phyloP scores from a whole-genome alignment of 768 basidiomycete species.

The Pleurotus pulmonarius region DNA sequence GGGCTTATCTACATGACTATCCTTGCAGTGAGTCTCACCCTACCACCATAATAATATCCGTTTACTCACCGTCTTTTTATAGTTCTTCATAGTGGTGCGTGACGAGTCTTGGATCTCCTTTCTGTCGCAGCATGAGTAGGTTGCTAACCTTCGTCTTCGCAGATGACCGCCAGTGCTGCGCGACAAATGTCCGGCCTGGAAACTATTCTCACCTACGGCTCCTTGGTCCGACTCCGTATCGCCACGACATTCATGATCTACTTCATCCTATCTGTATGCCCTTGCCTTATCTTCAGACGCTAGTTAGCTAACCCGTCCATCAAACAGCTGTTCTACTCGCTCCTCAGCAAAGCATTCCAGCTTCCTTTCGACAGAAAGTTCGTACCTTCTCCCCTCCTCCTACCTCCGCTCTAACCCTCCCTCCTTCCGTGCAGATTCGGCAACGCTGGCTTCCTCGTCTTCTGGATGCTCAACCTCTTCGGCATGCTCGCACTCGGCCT shows the following conservation, averaged over 20 bases:
- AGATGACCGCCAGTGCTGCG: constrained; percentile 16
- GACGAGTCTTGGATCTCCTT: background rate
- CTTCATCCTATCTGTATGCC: constrained; percentile 33
- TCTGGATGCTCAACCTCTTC: constrained; percentile 63
- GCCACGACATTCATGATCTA: constrained; percentile 25
- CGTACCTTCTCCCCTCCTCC: background rate
- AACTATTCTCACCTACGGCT: constrained; percentile 22
- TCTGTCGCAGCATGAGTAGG: background rate
- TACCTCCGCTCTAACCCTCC: background rate
- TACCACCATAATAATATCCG: background rate
- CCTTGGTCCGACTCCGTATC: constrained; percentile 29
- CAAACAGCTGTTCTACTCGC: constrained; percentile 49
- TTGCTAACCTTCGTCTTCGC: background rate
- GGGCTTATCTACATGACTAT: constrained; percentile 52
- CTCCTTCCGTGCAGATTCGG: constrained; percentile 32
- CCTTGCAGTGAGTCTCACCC: constrained; percentile 20
- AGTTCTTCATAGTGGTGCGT: constrained; percentile 15
- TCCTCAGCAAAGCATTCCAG: constrained; percentile 58
- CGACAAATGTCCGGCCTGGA: constrained; percentile 35
- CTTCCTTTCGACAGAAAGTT: constrained; percentile 49
- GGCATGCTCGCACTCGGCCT: constrained; percentile 59
- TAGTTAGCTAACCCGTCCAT: background rate
- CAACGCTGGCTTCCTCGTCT: constrained; percentile 51
- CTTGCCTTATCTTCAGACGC: background rate
- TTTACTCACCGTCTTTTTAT: background rate